Percentiles rank a stretch among this genome's conserved stretches.
These are phyloP conservation scores for Starmera dryadoides DNA, from an alignment of 805 yeast species.

Conservation along the genomic window DNA sequence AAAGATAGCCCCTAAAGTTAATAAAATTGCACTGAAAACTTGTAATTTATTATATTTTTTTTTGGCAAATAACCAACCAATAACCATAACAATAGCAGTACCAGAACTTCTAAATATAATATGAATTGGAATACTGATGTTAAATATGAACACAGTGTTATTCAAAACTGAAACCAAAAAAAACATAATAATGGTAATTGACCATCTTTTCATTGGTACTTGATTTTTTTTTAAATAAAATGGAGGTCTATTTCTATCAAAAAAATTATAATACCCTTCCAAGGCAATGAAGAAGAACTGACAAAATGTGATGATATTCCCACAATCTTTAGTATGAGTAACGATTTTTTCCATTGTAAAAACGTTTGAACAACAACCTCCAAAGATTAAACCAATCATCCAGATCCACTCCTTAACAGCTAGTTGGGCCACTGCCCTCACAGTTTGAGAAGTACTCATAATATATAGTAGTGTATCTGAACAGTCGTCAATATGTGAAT, in stretches of 20 bases:
- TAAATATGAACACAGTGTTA: constrained; percentile 49
- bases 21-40: constrained; percentile 39
- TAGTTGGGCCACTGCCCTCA: constrained; percentile 8
- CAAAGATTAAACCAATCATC: constrained; percentile 37
- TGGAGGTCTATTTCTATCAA: constrained; percentile 23
- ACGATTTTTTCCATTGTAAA: constrained; percentile 52
- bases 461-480: too few species aligned
- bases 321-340: constrained; percentile 27
- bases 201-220: constrained; percentile 37
- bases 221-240: constrained; percentile 25
- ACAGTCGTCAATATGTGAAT: too few species aligned
- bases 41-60: constrained; percentile 40
- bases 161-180: constrained; percentile 45
- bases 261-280: constrained; percentile 31
- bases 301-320: constrained; percentile 47
- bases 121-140: constrained; percentile 60
- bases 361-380: constrained; percentile 73
- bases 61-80: constrained; percentile 41
- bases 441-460: not conserved
- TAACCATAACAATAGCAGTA: constrained; percentile 50
- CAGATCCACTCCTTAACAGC: constrained; percentile 17
- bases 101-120: constrained; percentile 61
- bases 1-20: constrained; percentile 49
- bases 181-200: constrained; percentile 40
- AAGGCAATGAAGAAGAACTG: constrained; percentile 50